Evolutionary conservation across 192 early-diverging fungal genomes (phyloP).

Genomic region (Backusella liffmaniae): DNA sequence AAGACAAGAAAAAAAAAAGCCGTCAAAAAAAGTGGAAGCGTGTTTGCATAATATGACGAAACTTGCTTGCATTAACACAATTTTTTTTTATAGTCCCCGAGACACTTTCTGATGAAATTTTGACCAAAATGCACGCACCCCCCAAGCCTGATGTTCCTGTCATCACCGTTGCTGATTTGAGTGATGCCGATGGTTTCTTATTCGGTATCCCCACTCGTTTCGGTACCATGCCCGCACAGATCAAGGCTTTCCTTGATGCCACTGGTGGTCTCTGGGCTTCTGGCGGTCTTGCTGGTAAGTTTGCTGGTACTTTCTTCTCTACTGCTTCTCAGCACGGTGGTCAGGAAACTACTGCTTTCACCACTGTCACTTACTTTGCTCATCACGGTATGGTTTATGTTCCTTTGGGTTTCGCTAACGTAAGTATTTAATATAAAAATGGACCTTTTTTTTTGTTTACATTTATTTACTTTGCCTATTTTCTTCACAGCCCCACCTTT

Average conservation of each 20-base stretch:
- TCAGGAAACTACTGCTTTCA: slow-evolving; percentile 71
- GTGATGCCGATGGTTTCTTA: slow-evolving; percentile 51
- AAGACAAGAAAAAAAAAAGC: not conserved
- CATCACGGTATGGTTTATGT: slow-evolving; percentile 81
- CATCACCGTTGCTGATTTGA: slow-evolving; percentile 39
- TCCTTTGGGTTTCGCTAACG: slow-evolving; percentile 60
- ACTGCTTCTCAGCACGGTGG: slow-evolving; percentile 75
- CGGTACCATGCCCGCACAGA: slow-evolving; percentile 70
- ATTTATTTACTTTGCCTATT: not conserved
- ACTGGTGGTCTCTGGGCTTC: slow-evolving; percentile 39
- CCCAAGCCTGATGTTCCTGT: slow-evolving; percentile 46
- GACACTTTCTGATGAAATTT: slow-evolving; percentile 54
- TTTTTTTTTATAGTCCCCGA: slow-evolving; percentile 37
- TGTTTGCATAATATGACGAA: not conserved
- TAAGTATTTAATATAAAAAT: not conserved
- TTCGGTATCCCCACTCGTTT: slow-evolving; percentile 70
- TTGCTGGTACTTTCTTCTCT: slow-evolving; percentile 72
- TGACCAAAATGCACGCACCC: slow-evolving; percentile 55
- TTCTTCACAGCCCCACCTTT: slow-evolving; percentile 40
- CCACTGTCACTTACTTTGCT: slow-evolving; percentile 60
- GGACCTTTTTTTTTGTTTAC: not conserved
- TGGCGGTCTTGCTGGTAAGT: slow-evolving; percentile 66
- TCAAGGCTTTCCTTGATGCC: slow-evolving; percentile 53
- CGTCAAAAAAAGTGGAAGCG: not conserved
- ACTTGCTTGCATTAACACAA: not conserved